These are phyloP conservation scores for Colletotrichum sp. DNA, from an alignment of 2,329 filamentous ascomycete species.

Conservation along the genomic window DNA sequence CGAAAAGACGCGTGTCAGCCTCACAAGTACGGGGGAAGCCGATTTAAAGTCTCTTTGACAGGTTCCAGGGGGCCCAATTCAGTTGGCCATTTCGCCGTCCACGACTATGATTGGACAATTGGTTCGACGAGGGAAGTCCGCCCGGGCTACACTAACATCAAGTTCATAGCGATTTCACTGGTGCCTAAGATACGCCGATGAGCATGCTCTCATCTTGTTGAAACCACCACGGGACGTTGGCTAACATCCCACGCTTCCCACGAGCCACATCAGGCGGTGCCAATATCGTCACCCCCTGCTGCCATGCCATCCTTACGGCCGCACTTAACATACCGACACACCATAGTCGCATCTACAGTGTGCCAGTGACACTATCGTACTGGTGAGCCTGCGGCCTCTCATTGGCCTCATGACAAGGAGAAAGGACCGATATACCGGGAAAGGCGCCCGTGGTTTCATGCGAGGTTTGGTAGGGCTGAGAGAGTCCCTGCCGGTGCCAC, in stretches of 20 bases:
- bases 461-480: background rate
- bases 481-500: background rate
- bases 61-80: background rate
- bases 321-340: background rate
- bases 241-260: background rate
- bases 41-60: background rate
- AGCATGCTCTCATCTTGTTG: background rate
- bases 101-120: background rate
- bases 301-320: background rate
- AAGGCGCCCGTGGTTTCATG: background rate
- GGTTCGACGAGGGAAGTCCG: background rate
- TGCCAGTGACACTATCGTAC: background rate
- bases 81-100: background rate
- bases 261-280: background rate
- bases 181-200: background rate
- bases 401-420: background rate
- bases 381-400: background rate
- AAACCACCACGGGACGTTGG: background rate
- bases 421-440: background rate
- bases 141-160: background rate
- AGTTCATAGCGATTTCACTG: background rate
- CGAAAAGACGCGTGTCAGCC: background rate
- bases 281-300: background rate
- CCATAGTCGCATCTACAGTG: background rate
- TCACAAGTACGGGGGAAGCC: background rate